Percentiles rank a stretch among this genome's conserved stretches.
These are phyloP conservation scores for Juglanconis oblonga DNA, from an alignment of 2,329 filamentous ascomycete genomes.

Conservation along the genomic window DNA sequence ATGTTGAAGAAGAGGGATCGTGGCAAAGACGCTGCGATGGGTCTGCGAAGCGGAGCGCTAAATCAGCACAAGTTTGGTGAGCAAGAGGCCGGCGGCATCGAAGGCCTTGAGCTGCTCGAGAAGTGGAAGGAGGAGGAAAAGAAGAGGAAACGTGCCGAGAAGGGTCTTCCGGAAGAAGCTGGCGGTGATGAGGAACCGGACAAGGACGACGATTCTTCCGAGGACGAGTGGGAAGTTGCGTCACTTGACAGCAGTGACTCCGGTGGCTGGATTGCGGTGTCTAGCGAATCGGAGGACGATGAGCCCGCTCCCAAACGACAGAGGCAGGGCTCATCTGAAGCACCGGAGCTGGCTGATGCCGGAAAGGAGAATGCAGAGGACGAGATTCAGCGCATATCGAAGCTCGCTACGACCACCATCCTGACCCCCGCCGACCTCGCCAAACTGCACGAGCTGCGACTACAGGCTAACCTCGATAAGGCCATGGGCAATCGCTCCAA, in stretches of 20 bases:
- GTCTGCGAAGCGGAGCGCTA: slow-evolving; percentile 68
- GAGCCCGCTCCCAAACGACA: slow-evolving; percentile 64
- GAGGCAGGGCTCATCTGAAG: slow-evolving; percentile 37
- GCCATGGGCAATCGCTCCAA: slow-evolving; percentile 46
- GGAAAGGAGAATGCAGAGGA: slow-evolving; percentile 44
- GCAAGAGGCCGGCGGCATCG: slow-evolving; percentile 75
- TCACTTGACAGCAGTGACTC: slow-evolving; percentile 65
- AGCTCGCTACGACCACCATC: slow-evolving; percentile 87
- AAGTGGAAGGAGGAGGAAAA: slow-evolving; percentile 92
- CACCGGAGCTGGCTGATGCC: slow-evolving; percentile 28
- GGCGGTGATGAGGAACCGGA: slow-evolving; percentile 62
- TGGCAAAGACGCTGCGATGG: slow-evolving; percentile 86
- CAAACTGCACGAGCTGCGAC: slow-evolving; percentile 85
- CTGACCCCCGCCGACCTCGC: slow-evolving; percentile 94
- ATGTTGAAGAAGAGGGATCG: slow-evolving; percentile 86
- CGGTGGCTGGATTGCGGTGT: slow-evolving; percentile 88
- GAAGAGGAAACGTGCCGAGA: slow-evolving; percentile 67
- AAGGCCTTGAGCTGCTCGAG: slow-evolving; percentile 86
- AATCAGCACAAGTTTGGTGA: slow-evolving; percentile 81
- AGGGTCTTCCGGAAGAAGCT: slow-evolving; percentile 61
- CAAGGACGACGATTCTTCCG: slow-evolving; percentile 58
- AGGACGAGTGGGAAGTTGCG: slow-evolving; percentile 63
- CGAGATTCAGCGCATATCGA: slow-evolving; percentile 55
- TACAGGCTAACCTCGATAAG: slow-evolving; percentile 69
- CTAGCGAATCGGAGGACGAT: slow-evolving; percentile 75